Conservation (phyloP, 192 early-diverging fungal species). For the Gamsiella multidivaricata region DNA sequence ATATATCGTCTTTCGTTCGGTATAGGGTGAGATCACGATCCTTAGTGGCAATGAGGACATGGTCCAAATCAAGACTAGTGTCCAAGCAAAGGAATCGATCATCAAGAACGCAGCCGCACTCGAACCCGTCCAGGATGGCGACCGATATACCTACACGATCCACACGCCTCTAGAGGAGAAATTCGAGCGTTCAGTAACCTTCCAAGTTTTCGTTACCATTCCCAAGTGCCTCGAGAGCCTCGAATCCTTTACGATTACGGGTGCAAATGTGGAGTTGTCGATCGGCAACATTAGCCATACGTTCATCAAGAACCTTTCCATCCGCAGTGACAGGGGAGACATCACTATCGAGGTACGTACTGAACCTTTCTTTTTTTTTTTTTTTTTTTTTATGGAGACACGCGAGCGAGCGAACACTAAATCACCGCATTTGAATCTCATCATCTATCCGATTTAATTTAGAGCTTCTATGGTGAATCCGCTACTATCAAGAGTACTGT, state of each 20-base stretch:
- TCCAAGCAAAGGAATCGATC: slow-evolving; percentile 53
- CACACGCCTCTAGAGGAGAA: slow-evolving; percentile 37
- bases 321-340: slow-evolving; percentile 26
- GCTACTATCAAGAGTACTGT: slow-evolving; percentile 27
- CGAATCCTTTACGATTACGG: slow-evolving; percentile 35
- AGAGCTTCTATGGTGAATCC: slow-evolving; percentile 47
- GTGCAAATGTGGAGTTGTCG: slow-evolving; percentile 30
- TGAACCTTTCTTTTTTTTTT: background rate
- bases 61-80: slow-evolving; percentile 44
- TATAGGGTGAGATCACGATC: slow-evolving; percentile 52
- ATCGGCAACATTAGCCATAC: slow-evolving; percentile 50
- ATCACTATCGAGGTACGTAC: slow-evolving; percentile 33
- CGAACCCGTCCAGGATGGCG: slow-evolving; percentile 44
- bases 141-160: slow-evolving; percentile 47
- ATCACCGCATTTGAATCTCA: background rate
- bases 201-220: slow-evolving; percentile 49
- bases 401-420: too few relatives aligned
- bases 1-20: too few relatives aligned
- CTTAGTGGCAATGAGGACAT: slow-evolving; percentile 49
- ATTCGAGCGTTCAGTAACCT: slow-evolving; percentile 23
- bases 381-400: background rate
- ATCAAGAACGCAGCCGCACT: slow-evolving; percentile 48
- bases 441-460: too few relatives aligned
- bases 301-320: slow-evolving; percentile 30
- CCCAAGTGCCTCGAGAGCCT: slow-evolving; percentile 29